Evolutionary conservation across 495 filamentous ascomycete species (phyloP).

Genomic region (Lasiosphaeria miniovina): DNA sequence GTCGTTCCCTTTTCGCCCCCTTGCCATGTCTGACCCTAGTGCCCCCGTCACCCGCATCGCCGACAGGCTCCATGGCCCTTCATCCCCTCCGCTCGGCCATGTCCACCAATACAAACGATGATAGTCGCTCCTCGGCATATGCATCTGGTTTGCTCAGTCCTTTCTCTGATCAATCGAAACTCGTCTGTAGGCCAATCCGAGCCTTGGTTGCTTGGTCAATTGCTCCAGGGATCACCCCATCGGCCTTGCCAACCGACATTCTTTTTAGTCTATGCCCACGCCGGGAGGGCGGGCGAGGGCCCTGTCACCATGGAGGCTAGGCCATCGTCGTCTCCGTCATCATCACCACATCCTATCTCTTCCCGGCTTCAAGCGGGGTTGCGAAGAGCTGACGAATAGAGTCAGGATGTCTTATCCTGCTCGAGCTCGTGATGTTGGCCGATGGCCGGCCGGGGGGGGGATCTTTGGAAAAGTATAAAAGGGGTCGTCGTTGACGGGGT

Average conservation of each 20-base stretch:
- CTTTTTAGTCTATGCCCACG: constrained; percentile 49
- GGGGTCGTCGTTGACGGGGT: constrained; percentile 43
- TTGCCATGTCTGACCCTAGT: constrained; percentile 20
- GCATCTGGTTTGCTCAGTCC: constrained; percentile 29
- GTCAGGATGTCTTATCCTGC: constrained; percentile 49
- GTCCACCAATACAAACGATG: constrained; percentile 34
- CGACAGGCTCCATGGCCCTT: constrained; percentile 23
- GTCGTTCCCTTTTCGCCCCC: constrained; percentile 21
- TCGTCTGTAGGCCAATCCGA: constrained; percentile 37
- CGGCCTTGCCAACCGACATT: constrained; percentile 27
- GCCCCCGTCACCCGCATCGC: constrained; percentile 26
- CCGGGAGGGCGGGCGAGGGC: constrained; percentile 45
- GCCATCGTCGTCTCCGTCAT: constrained; percentile 37
- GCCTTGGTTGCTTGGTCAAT: constrained; percentile 27
- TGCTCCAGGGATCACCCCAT: constrained; percentile 39
- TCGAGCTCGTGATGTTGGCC: constrained; percentile 37
- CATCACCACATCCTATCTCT: constrained; percentile 31
- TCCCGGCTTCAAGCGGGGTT: constrained; percentile 44
- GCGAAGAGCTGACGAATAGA: constrained; percentile 44
- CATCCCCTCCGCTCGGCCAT: constrained; percentile 19
- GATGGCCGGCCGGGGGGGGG: constrained; percentile 18
- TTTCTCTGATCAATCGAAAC: constrained; percentile 49
- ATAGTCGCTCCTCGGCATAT: constrained; percentile 37
- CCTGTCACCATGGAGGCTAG: constrained; percentile 29
- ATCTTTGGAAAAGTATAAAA: constrained; percentile 64